Percentiles rank a stretch among this genome's conserved stretches.
These are phyloP conservation scores for Alternaria incomplexa DNA, from an alignment of 2,329 filamentous ascomycete genomes.

Conservation along the genomic window DNA sequence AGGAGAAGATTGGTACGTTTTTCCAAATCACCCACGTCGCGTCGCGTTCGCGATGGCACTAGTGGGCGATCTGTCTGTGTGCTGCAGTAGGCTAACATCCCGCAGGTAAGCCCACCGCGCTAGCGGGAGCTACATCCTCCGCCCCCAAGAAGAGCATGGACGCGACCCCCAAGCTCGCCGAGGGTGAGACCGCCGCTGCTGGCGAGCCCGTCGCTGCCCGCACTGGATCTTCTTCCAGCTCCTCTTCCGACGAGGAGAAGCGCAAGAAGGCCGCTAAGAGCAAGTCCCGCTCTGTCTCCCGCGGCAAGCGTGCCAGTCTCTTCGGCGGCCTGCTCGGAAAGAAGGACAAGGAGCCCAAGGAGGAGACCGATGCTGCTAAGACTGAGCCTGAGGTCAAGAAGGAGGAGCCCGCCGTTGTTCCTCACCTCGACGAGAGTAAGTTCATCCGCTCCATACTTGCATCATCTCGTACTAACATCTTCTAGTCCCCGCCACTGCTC, in stretches of 20 bases:
- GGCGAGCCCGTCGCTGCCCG: conserved; percentile 36
- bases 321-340: conserved; percentile 65
- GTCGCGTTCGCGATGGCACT: conserved; percentile 30
- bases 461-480: conserved; percentile 11
- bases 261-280: conserved; percentile 54
- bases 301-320: conserved; percentile 62
- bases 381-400: conserved; percentile 43
- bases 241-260: conserved; percentile 57
- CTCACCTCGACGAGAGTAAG: conserved; percentile 43
- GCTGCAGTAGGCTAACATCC: conserved; percentile 45
- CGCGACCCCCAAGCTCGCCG: conserved; percentile 49
- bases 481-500: conserved; percentile 38
- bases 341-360: conserved; percentile 62
- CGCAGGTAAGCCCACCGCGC: conserved; percentile 49
- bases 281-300: conserved; percentile 67
- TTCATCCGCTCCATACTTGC: background rate
- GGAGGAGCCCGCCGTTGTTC: conserved; percentile 36
- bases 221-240: conserved; percentile 48
- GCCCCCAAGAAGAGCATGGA: conserved; percentile 57
- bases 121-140: conserved; percentile 48
- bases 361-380: conserved; percentile 46
- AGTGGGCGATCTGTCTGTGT: conserved; percentile 39
- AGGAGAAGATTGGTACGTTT: conserved; percentile 71
- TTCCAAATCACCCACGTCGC: conserved; percentile 9
- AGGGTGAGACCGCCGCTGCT: conserved; percentile 35